phyloP scores from a whole-genome alignment of 1,284 basidiomycete species.

The Psilocybe mexicana region DNA sequence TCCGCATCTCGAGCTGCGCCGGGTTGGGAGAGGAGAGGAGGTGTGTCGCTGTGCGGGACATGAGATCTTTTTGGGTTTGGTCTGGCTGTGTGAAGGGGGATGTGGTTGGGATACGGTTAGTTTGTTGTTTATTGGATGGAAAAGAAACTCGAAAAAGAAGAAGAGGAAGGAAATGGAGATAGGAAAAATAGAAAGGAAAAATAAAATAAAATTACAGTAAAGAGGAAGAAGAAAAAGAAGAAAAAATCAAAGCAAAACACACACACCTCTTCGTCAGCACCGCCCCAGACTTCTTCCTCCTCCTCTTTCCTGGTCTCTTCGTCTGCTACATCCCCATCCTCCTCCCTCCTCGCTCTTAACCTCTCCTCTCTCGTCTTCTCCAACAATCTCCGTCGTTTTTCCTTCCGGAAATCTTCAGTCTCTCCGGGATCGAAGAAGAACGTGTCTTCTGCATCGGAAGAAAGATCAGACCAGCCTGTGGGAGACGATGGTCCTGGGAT shows the following conservation, averaged over 20 bases:
- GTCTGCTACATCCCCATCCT: constrained; percentile 38
- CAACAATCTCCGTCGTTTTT: constrained; percentile 65
- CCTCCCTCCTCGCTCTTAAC: constrained; percentile 53
- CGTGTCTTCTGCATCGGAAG: constrained; percentile 80
- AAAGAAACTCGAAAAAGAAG: not conserved
- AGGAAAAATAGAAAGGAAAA: not conserved
- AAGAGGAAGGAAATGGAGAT: not conserved
- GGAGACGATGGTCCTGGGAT: constrained; percentile 41
- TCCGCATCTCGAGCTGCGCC: constrained; percentile 81
- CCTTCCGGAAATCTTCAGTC: constrained; percentile 60
- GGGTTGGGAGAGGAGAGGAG: constrained; percentile 71
- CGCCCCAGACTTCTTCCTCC: constrained; percentile 61
- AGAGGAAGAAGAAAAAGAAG: not conserved
- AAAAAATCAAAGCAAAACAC: not conserved
- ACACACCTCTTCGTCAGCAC: constrained; percentile 71
- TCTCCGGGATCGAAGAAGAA: constrained; percentile 76
- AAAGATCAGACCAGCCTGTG: constrained; percentile 76
- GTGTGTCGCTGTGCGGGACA: constrained; percentile 74
- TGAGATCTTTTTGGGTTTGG: constrained; percentile 61
- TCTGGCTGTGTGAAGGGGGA: constrained; percentile 55
- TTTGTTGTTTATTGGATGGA: not conserved
- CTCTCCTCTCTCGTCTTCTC: constrained; percentile 64
- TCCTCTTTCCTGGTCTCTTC: constrained; percentile 22
- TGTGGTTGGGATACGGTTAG: not conserved
- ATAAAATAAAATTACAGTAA: too few relatives aligned